Evolutionary conservation across 192 early-diverging fungal genomes (phyloP).

Genomic region (Coemansia pectinata): DNA sequence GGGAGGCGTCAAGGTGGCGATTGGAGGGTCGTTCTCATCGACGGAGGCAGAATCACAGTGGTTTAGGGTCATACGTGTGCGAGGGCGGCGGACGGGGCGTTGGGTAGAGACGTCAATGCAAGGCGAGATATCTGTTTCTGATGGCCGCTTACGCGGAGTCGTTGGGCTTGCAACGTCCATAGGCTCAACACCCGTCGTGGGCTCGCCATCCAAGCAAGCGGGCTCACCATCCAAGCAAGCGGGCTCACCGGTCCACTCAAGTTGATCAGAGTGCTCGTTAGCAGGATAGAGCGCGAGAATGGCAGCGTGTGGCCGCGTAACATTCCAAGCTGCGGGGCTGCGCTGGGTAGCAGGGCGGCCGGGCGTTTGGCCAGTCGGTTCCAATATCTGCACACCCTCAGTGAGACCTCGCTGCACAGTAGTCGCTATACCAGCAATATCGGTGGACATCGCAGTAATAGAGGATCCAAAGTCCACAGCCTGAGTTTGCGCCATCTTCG

Average conservation of each 20-base stretch:
- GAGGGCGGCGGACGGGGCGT: conserved; percentile 18
- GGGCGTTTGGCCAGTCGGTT: conserved; percentile 8
- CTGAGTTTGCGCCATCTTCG: conserved; percentile 9
- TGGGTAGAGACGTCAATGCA: not conserved
- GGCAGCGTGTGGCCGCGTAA: conserved; percentile 18
- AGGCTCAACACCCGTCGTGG: not conserved
- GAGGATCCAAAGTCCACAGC: not conserved
- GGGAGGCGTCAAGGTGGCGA: not conserved
- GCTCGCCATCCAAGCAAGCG: not conserved
- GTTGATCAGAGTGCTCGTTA: not conserved
- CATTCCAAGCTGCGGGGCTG: conserved; percentile 19
- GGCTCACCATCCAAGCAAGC: conserved; percentile 13
- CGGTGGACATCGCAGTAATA: conserved; percentile 12
- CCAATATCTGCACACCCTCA: conserved; percentile 7
- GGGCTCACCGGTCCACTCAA: conserved; percentile 36
- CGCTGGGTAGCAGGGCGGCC: not conserved
- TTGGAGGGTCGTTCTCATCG: not conserved
- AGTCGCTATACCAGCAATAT: not conserved
- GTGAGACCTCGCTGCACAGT: not conserved
- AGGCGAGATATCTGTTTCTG: conserved; percentile 19
- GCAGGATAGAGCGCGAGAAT: conserved; percentile 19
- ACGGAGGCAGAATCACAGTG: not conserved
- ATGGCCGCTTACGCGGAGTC: conserved; percentile 28
- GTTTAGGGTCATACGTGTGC: conserved; percentile 6
- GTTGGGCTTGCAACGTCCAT: not conserved